Evolutionary conservation across 164 flowering plant genomes (phyloP), one percentile per base, ranked within the genome.

Genomic region (Malania oleifera): DNA sequence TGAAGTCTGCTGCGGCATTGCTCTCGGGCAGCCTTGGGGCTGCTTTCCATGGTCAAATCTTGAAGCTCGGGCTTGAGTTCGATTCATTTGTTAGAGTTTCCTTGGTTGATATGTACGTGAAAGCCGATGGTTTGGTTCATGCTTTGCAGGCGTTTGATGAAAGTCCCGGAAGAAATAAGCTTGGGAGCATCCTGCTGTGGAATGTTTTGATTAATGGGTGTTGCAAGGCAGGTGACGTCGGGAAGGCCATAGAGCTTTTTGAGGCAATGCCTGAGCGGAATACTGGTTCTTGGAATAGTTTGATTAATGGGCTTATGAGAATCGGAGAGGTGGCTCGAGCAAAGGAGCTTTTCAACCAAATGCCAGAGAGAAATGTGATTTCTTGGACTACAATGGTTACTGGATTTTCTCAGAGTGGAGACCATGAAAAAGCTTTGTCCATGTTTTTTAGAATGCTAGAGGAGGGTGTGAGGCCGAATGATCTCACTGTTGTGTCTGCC

Each of bases 121-220:
- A 81, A 50, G 44, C 73, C 20, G 73, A 63, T 41, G 38, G 26
- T 8, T 38, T 73, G 65, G 49, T 43, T 24, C 13, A 13, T 15
- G 85, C 80, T 0, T 26, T 71, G 25, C 67, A 77, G 40, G 27
- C 77, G 74, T 81, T 83, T 54, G 81, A 81, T 37, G 81, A 77
- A 77, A 79, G 76, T 20, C 70, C 76, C 35, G 69, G 78, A n/a
- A 59, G 67, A 56, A 67, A 46, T 59, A 70, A 68, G 68, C 29
- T 17, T 28, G 68, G 18, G 18, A 75, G 71, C 65, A 49, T 77
- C 3, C 18, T 77, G 40, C 40, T 79, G n/a, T 83, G 89, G 89
- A 80, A 80, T 73, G 74, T 75, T 57, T 25, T 83, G 77, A 75
- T 83, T 61, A 74, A 77, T 67, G 85, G 85, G 52, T 80, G 66